A percentile compares a stretch with the other conserved stretches of the same genome.
phyloP scores from a whole-genome alignment of 352 stramenopile species.

The Phytophthora quininea region DNA sequence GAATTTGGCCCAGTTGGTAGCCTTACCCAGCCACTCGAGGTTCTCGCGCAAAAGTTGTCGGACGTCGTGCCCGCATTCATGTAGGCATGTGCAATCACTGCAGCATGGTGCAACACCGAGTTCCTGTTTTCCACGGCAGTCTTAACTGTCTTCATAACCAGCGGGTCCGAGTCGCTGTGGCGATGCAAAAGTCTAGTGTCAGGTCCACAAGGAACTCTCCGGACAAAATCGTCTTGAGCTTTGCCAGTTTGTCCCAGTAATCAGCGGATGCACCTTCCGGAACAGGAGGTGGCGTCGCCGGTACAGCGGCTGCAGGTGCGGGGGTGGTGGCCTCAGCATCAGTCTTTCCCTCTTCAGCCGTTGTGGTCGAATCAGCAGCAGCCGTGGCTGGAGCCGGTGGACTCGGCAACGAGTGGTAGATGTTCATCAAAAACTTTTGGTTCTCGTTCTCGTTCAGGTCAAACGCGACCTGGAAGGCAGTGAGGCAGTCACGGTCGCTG shows the following conservation, averaged over 20 bases:
- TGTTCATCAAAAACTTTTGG: conserved; percentile 95
- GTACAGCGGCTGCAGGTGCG: conserved; percentile 31
- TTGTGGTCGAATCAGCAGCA: conserved; percentile 27
- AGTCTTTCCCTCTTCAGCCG: conserved; percentile 48
- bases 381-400: conserved; percentile 44
- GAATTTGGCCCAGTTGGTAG: conserved; percentile 99
- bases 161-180: conserved; percentile 90
- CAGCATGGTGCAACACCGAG: conserved; percentile 97
- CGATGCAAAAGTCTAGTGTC: conserved; percentile 94
- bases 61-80: conserved; percentile 98
- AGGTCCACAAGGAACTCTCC: conserved; percentile 94
- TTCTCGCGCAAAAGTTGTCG: conserved; percentile 98
- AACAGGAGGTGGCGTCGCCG: conserved; percentile 37
- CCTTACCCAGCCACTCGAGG: conserved; percentile 99
- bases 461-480: conserved; percentile 98
- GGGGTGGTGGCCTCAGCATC: conserved; percentile 26
- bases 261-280: conserved; percentile 60
- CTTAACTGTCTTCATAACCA: conserved; percentile 96
- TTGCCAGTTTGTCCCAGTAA: conserved; percentile 85
- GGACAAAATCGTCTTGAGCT: conserved; percentile 87
- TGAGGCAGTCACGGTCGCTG: conserved; percentile 75
- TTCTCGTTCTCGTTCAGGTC: conserved; percentile 98
- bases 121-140: conserved; percentile 94
- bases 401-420: conserved; percentile 88
- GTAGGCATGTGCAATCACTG: conserved; percentile 96